Conservation (phyloP, 495 filamentous ascomycete genomes). For the Lophiostoma macrostomum region DNA sequence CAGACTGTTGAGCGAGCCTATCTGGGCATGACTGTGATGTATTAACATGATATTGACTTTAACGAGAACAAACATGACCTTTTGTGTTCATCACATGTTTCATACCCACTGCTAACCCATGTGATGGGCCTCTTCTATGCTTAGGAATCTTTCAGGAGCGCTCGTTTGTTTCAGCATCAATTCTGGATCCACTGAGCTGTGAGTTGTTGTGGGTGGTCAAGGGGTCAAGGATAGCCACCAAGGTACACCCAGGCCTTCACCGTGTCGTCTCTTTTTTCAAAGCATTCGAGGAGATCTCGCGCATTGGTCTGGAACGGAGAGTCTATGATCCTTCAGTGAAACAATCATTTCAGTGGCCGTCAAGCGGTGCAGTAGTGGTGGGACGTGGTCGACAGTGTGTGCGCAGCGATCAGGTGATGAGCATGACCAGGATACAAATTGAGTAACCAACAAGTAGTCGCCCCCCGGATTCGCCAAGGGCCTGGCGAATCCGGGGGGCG, state of each 20-base stretch:
- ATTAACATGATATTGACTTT: constrained; percentile 8
- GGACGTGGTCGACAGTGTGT: constrained; percentile 6
- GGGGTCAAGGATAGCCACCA: constrained; percentile 5
- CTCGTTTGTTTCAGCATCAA: constrained; percentile 7
- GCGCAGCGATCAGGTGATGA: constrained; percentile 6
- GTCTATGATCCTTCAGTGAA: constrained; percentile 7
- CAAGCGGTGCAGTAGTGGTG: constrained; percentile 6
- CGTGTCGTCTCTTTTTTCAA: constrained; percentile 7
- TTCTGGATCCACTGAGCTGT: constrained; percentile 5
- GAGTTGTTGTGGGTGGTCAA: constrained; percentile 7
- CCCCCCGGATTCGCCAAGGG: constrained; percentile 5
- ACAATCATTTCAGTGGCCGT: constrained; percentile 7
- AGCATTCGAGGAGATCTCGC: constrained; percentile 6
- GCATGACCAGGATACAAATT: constrained; percentile 7
- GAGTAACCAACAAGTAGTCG: constrained; percentile 6
- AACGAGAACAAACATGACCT: constrained; percentile 4
- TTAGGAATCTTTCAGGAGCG: constrained; percentile 5
- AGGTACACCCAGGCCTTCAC: constrained; percentile 6
- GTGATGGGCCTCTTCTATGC: constrained; percentile 6
- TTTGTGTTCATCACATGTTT: constrained; percentile 8
- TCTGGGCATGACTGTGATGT: constrained; percentile 7
- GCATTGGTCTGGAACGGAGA: constrained; percentile 5
- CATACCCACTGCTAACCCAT: constrained; percentile 7
- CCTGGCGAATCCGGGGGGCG: constrained; percentile 4
- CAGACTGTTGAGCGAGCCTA: constrained; percentile 6